Percentiles rank a stretch among this genome's conserved stretches.
Evolutionary conservation across 108 stramenopile species (phyloP).

Genomic region (Thalassiosira profunda): DNA sequence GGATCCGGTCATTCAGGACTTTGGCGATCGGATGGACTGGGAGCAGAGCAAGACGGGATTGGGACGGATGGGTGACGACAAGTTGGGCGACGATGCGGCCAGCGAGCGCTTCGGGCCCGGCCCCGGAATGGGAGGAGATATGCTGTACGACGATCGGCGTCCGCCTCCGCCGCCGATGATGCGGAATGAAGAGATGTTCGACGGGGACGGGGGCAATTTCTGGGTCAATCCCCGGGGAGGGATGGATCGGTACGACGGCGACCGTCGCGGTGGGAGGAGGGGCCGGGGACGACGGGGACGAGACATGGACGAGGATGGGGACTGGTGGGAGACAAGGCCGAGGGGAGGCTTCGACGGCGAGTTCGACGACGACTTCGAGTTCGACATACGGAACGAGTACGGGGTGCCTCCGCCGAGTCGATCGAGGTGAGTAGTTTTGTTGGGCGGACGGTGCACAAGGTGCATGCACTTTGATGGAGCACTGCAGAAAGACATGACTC

Average conservation of each 20-base stretch:
- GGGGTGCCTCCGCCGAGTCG: slow-evolving; percentile 65
- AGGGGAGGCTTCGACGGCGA: slow-evolving; percentile 16
- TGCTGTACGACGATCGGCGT: background rate
- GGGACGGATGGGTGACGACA: background rate
- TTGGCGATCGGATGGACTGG: slow-evolving; percentile 13
- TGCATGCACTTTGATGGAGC: too few relatives aligned
- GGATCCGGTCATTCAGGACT: slow-evolving; percentile 27
- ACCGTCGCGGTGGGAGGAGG: background rate
- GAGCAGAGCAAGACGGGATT: slow-evolving; percentile 16
- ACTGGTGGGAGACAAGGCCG: slow-evolving; percentile 44
- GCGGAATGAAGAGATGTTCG: background rate
- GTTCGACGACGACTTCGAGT: slow-evolving; percentile 28
- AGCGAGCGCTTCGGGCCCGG: background rate
- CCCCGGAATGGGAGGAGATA: background rate
- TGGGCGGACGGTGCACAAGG: background rate
- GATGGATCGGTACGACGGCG: slow-evolving; percentile 30
- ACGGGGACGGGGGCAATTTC: slow-evolving; percentile 37
- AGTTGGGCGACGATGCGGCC: background rate
- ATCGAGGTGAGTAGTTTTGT: slow-evolving; percentile 32
- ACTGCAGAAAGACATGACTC: too few relatives aligned
- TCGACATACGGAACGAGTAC: slow-evolving; percentile 32
- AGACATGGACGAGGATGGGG: slow-evolving; percentile 3
- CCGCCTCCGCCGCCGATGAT: slow-evolving; percentile 5
- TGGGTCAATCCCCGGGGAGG: slow-evolving; percentile 35
- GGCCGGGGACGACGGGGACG: background rate